Evolutionary conservation across 345 rosid genomes (phyloP).

Genomic region (Corymbia maculata): DNA sequence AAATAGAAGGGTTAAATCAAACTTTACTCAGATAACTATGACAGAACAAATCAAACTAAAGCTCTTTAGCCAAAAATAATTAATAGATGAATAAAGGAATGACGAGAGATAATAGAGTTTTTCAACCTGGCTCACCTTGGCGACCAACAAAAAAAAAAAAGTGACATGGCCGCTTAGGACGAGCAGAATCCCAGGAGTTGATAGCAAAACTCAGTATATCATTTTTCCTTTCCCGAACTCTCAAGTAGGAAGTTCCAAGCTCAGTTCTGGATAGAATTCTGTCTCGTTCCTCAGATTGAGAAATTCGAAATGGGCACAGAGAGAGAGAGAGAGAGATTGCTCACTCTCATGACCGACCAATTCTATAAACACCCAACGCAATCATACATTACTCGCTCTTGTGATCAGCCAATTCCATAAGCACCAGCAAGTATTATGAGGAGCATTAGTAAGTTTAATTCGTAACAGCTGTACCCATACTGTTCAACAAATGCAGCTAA

Average conservation of each 20-base stretch:
- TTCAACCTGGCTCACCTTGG: background rate
- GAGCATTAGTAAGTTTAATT: background rate
- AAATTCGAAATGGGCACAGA: background rate
- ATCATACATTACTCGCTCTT: background rate
- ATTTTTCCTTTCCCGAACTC: background rate
- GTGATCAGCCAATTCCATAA: background rate
- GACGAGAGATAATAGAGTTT: background rate
- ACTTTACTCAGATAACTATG: background rate
- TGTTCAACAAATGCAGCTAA: background rate
- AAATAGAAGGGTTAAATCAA: background rate
- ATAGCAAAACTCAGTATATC: background rate
- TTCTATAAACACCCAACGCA: background rate
- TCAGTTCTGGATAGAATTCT: background rate
- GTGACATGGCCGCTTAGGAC: background rate
- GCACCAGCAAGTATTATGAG: background rate
- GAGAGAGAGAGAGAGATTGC: background rate
- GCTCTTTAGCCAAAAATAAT: background rate
- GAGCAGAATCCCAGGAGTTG: background rate
- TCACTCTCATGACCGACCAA: background rate
- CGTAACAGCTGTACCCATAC: too few species aligned
- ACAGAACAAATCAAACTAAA: background rate
- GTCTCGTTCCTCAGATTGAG: background rate
- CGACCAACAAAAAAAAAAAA: too few species aligned
- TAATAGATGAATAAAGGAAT: background rate
- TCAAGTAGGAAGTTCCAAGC: background rate